phyloP scores from a whole-genome alignment of 2,329 filamentous ascomycete genomes.

The Ceratocystis alfenasii region DNA sequence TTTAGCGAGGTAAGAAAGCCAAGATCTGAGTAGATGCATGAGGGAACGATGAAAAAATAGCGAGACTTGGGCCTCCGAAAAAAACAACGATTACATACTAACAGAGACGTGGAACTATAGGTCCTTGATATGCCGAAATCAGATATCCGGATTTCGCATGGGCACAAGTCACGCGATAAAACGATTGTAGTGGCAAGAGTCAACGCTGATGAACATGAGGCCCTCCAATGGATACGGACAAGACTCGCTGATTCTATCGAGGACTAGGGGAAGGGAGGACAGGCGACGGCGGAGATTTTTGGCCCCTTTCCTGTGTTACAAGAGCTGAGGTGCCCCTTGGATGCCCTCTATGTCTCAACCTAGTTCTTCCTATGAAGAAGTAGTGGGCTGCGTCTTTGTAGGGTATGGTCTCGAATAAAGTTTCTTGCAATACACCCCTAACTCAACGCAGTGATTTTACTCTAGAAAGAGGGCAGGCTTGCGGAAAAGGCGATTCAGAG shows the following conservation, averaged over 20 bases:
- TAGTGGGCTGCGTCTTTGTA: background rate
- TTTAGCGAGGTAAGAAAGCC: constrained; percentile 42
- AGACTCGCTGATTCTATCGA: background rate
- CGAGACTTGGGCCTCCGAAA: background rate
- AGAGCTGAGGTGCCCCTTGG: background rate
- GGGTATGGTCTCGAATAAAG: no score
- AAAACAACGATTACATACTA: background rate
- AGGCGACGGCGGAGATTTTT: background rate
- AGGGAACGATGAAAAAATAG: constrained; percentile 15
- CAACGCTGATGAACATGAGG: constrained; percentile 26
- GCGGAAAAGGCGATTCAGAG: background rate
- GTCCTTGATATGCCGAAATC: constrained; percentile 51
- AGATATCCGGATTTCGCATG: constrained; percentile 48
- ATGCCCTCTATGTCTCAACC: background rate
- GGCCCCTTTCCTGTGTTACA: background rate
- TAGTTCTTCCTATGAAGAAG: background rate
- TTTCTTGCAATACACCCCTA: background rate
- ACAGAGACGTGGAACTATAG: background rate
- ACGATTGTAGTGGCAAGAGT: constrained; percentile 37
- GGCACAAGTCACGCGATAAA: constrained; percentile 54
- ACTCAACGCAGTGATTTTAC: background rate
- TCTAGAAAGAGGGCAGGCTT: background rate
- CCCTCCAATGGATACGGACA: background rate
- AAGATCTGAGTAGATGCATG: background rate
- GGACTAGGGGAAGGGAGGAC: background rate